A percentile compares a stretch with the other conserved stretches of the same genome.
Evolutionary conservation across 176 grass and related monocot species (phyloP).

Genomic region (Raddia guianensis): DNA sequence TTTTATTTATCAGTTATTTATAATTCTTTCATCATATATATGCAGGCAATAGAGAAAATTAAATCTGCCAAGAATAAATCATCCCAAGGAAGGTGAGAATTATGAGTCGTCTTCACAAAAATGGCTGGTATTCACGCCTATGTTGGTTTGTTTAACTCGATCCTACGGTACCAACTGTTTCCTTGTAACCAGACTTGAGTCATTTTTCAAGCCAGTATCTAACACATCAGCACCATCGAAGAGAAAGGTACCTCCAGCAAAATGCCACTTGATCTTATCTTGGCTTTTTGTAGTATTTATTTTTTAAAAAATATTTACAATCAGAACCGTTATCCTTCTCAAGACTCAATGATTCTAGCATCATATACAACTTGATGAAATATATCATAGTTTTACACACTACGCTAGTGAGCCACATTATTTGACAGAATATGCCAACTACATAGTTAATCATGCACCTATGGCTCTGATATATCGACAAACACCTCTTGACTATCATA

Average conservation of each 20-base stretch:
- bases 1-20: constrained; percentile 21
- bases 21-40: constrained; percentile 17
- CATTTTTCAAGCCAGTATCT: constrained; percentile 65
- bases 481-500: background rate
- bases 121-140: background rate
- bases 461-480: background rate
- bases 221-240: constrained; percentile 43
- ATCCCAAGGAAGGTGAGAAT: constrained; percentile 63
- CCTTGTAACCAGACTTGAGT: constrained; percentile 50
- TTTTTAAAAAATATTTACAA: background rate
- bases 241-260: constrained; percentile 50
- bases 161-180: background rate
- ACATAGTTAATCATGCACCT: background rate
- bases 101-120: background rate
- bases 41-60: constrained; percentile 93
- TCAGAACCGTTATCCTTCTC: background rate
- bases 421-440: background rate
- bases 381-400: background rate
- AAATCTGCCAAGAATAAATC: constrained; percentile 86
- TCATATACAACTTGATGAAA: constrained; percentile 21
- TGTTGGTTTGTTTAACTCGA: constrained; percentile 7
- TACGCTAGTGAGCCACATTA: background rate
- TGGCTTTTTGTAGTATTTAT: background rate
- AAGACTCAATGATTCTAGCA: background rate
- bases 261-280: constrained; percentile 13